These are phyloP conservation scores for Mangifera indica DNA, from an alignment of 345 rosid species.

Conservation along the genomic window DNA sequence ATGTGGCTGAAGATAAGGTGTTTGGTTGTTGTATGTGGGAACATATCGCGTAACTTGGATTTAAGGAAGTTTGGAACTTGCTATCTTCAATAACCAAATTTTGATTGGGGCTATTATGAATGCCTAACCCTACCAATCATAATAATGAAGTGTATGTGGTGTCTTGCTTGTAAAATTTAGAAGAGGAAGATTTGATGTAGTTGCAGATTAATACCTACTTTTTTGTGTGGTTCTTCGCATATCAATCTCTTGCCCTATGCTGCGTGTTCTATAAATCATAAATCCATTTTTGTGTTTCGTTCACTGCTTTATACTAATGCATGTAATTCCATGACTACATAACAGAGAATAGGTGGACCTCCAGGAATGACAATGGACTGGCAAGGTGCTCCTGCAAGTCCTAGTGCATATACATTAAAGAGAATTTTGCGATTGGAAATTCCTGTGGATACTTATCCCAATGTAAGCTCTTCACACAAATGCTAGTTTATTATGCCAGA, in stretches of 20 bases:
- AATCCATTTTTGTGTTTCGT: background rate
- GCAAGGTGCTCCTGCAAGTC: constrained; percentile 98
- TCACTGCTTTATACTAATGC: constrained; percentile 15
- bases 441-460: constrained; percentile 90
- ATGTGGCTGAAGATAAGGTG: no score
- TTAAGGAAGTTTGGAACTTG: no score
- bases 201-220: background rate
- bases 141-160: no score
- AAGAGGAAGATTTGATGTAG: background rate
- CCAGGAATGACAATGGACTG: constrained; percentile 99
- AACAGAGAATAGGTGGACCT: constrained; percentile 79
- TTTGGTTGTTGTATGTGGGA: no score
- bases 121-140: no score
- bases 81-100: no score
- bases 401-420: constrained; percentile 86
- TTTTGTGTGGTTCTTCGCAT: constrained; percentile 10
- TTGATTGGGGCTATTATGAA: no score
- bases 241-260: background rate
- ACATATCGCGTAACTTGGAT: no score
- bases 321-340: background rate
- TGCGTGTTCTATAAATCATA: constrained; percentile 1
- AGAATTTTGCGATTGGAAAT: constrained; percentile 97
- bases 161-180: no score
- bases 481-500: constrained; percentile 7
- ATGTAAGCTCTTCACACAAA: constrained; percentile 35